phyloP scores from a whole-genome alignment of 1,284 basidiomycete genomes.

The Marasmius tenuissimus region DNA sequence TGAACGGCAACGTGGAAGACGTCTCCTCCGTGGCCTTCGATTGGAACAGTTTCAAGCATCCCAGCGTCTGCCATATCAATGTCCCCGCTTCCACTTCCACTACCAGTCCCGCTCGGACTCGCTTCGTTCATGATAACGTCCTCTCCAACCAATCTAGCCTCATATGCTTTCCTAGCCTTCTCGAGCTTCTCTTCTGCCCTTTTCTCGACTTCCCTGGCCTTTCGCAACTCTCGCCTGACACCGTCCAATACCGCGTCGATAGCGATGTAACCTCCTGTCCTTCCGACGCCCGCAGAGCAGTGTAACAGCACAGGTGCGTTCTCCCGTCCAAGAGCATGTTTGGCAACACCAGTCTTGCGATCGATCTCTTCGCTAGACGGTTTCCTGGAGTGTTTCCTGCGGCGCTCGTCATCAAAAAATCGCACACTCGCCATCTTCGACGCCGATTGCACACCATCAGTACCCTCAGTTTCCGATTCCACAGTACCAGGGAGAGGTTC shows the following conservation, averaged over 20 bases:
- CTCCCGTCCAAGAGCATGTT: conserved; percentile 42
- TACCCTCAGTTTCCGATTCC: neutral
- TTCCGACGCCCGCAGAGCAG: conserved; percentile 90
- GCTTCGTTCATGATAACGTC: conserved; percentile 16
- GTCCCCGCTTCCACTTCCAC: conserved; percentile 8
- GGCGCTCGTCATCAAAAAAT: neutral
- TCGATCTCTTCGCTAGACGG: conserved; percentile 31
- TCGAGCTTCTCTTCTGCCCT: conserved; percentile 7
- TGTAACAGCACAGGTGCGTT: conserved; percentile 65
- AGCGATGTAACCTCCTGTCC: conserved; percentile 90
- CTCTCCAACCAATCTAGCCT: conserved; percentile 24
- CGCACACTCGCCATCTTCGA: neutral
- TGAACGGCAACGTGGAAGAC: conserved; percentile 13
- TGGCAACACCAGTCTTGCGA: conserved; percentile 47
- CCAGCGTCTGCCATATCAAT: conserved; percentile 5
- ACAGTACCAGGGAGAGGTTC: conserved; percentile 2
- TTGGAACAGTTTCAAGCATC: conserved; percentile 6
- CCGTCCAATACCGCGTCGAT: conserved; percentile 86
- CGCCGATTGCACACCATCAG: neutral
- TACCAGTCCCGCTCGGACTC: conserved; percentile 15
- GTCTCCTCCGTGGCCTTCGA: conserved; percentile 10
- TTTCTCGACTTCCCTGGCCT: conserved; percentile 6
- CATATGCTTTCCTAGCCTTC: conserved; percentile 19
- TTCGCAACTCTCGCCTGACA: conserved; percentile 62
- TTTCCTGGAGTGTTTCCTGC: neutral